A percentile compares a stretch with the other conserved stretches of the same genome.
phyloP scores from a whole-genome alignment of 2,329 filamentous ascomycete species.

The Diplodia seriata region DNA sequence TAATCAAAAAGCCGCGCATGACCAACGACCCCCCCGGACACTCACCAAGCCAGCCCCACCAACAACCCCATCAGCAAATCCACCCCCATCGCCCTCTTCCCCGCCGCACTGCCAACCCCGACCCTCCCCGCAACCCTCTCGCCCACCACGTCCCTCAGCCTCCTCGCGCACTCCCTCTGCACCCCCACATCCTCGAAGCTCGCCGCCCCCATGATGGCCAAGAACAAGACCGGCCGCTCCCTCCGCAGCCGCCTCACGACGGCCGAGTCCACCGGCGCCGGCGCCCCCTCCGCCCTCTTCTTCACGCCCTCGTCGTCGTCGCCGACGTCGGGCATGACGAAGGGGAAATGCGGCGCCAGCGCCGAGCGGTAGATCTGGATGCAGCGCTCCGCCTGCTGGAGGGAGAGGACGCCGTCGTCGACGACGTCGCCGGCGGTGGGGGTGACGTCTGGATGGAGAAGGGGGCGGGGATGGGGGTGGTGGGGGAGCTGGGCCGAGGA shows the following conservation, averaged over 20 bases:
- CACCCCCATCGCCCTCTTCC: constrained; percentile 41
- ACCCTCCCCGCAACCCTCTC: constrained; percentile 43
- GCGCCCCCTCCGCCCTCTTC: too few relatives aligned
- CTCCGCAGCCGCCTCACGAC: constrained; percentile 34
- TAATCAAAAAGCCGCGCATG: neutral
- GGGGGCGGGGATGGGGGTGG: neutral
- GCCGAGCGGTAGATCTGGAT: constrained; percentile 6
- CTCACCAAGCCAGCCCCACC: constrained; percentile 47
- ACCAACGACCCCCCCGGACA: neutral
- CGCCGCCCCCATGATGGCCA: constrained; percentile 43
- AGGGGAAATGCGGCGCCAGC: constrained; percentile 37
- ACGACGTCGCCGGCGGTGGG: constrained; percentile 1
- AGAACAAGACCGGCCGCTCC: constrained; percentile 46
- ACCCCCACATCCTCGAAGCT: constrained; percentile 38
- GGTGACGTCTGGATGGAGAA: neutral
- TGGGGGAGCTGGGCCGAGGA: neutral
- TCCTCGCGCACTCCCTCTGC: constrained; percentile 42
- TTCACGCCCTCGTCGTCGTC: neutral
- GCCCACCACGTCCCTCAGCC: constrained; percentile 41
- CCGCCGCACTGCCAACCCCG: constrained; percentile 29
- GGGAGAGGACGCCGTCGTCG: neutral
- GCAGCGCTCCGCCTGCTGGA: neutral
- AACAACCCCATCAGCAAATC: constrained; percentile 51
- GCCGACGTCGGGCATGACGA: constrained; percentile 37
- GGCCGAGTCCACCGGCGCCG: constrained; percentile 2